These are phyloP conservation scores for Pseudoscleropodium purum DNA, from an alignment of 225 moss, liverwort and hornwort genomes.

Conservation along the genomic window DNA sequence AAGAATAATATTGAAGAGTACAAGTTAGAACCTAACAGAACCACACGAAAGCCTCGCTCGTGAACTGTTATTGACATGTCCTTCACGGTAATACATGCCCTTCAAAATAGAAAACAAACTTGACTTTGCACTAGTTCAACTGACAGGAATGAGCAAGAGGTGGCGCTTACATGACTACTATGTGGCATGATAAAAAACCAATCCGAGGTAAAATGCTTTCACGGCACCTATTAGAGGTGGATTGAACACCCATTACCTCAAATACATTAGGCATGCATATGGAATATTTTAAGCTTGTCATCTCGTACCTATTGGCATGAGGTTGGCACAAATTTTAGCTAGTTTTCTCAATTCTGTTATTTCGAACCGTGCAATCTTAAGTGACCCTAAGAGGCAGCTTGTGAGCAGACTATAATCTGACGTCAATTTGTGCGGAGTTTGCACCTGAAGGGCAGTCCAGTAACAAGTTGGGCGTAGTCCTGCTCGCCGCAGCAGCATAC, in stretches of 20 bases:
- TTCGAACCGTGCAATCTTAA: neutral
- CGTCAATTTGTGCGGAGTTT: neutral
- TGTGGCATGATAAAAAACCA: neutral
- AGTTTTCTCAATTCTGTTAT: neutral
- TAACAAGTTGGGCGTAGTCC: conserved; percentile 61
- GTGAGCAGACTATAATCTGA: neutral
- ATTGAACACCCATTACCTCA: neutral
- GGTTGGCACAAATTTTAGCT: neutral
- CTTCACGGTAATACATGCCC: neutral
- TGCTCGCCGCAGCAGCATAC: conserved; percentile 46
- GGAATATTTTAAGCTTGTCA: too few relatives aligned
- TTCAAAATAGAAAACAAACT: neutral
- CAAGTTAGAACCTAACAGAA: neutral
- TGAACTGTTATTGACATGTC: neutral
- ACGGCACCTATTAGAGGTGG: neutral
- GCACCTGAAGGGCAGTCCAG: conserved; percentile 51
- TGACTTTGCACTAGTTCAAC: neutral
- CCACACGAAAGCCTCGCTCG: neutral
- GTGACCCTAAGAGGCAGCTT: neutral
- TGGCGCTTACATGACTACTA: neutral
- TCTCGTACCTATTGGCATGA: neutral
- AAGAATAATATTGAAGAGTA: neutral
- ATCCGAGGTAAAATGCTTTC: neutral
- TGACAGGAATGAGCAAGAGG: neutral
- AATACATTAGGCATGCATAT: neutral